A percentile compares a stretch with the other conserved stretches of the same genome.
These are phyloP conservation scores for Sextonia rubra DNA, from an alignment of 164 flowering plant genomes.

Conservation along the genomic window DNA sequence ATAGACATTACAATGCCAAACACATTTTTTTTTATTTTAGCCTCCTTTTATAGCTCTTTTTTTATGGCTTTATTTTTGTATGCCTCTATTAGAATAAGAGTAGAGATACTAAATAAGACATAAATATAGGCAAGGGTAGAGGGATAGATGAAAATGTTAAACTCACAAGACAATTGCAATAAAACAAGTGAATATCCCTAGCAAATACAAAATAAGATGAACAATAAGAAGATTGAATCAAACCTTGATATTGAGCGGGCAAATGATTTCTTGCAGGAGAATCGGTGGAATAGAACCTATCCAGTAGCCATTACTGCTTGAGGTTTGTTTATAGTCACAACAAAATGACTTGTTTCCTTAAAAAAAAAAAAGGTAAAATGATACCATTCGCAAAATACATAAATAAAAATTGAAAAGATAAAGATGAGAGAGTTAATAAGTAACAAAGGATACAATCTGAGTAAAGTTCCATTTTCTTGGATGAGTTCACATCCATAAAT, in stretches of 20 bases:
- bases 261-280: slow-evolving; percentile 95
- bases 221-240: neutral
- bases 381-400: too few species aligned
- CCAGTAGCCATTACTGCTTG: slow-evolving; percentile 99
- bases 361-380: too few species aligned
- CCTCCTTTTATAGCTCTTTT: too few species aligned
- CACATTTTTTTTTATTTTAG: too few species aligned
- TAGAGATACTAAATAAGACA: too few species aligned
- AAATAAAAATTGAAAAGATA: neutral
- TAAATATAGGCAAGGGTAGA: too few species aligned
- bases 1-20: too few species aligned
- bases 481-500: slow-evolving; percentile 94
- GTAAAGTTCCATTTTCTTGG: slow-evolving; percentile 88
- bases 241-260: slow-evolving; percentile 88
- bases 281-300: slow-evolving; percentile 90
- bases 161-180: too few species aligned
- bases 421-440: neutral
- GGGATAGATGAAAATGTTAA: too few species aligned
- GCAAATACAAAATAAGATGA: too few species aligned
- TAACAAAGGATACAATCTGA: slow-evolving; percentile 49
- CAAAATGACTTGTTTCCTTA: neutral
- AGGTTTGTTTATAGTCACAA: slow-evolving; percentile 43
- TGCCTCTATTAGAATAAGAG: too few species aligned
- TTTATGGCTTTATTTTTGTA: too few species aligned
- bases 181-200: neutral